A percentile compares a stretch with the other conserved stretches of the same genome.
These are phyloP conservation scores for Candida tropicalis DNA, from an alignment of 1,139 yeast genomes.

Conservation along the genomic window DNA sequence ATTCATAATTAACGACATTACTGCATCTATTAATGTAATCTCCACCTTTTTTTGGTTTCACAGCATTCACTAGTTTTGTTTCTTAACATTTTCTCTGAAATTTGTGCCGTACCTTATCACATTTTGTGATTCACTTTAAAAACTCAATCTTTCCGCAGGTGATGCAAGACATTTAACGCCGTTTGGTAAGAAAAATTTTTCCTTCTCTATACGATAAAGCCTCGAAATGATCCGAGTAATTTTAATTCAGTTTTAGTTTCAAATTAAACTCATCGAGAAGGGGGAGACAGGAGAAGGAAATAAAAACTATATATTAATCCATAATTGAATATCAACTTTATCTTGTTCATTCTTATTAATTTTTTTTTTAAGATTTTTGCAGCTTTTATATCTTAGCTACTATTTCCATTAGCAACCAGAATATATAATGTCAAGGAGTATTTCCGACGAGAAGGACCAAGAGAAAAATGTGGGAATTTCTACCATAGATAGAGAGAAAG, in stretches of 20 bases:
- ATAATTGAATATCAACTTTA: no score
- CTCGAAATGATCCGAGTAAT: neutral
- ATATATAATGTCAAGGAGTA: neutral
- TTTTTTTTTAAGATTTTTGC: neutral
- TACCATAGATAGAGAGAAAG: neutral
- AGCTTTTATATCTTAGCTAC: no score
- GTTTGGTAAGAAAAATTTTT: neutral
- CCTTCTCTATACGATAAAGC: neutral
- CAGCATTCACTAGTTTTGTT: neutral
- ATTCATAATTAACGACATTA: no score
- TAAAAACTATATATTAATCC: no score
- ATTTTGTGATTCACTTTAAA: neutral
- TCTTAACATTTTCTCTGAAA: no score
- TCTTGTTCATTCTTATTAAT: neutral
- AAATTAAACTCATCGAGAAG: neutral
- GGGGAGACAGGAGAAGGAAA: no score
- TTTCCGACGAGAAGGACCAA: neutral
- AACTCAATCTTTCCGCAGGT: neutral
- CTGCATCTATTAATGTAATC: no score
- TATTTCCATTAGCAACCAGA: neutral
- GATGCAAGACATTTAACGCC: neutral
- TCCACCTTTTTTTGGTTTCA: neutral
- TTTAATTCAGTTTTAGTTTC: neutral
- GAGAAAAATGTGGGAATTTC: conserved; percentile 1
- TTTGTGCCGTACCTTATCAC: conserved; percentile 1